Conservation (phyloP, 345 rosid genomes). For the Ceriops zippeliana region DNA sequence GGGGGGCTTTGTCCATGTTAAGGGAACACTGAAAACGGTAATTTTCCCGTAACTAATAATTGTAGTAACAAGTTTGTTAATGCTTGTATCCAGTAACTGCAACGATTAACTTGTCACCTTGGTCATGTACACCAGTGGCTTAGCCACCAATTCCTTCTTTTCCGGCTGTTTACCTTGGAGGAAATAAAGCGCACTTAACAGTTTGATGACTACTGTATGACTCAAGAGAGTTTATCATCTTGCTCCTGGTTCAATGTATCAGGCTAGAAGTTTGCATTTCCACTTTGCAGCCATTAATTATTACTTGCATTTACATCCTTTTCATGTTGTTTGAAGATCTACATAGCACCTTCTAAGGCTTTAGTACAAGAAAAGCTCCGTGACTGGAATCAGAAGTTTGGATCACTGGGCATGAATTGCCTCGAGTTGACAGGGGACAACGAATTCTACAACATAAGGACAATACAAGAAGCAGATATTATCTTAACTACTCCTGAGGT, state of each 20-base stretch:
- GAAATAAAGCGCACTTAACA: not conserved
- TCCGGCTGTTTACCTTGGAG: not conserved
- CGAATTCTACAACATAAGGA: conserved; percentile 63
- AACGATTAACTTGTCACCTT: no score
- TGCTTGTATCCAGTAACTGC: not conserved
- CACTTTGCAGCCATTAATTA: not conserved
- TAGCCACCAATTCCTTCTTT: not conserved
- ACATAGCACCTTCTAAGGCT: conserved; percentile 94
- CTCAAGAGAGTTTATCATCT: no score
- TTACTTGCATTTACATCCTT: conserved; percentile 12
- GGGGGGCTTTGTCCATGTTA: conserved; percentile 55
- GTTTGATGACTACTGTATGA: not conserved
- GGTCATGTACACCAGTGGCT: no score
- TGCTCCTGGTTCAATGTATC: not conserved
- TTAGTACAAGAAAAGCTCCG: conserved; percentile 93
- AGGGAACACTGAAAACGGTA: conserved; percentile 92
- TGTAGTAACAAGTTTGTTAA: not conserved
- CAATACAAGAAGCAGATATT: conserved; percentile 85
- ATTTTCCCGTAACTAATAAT: conserved; percentile 11
- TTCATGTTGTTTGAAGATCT: conserved; percentile 53
- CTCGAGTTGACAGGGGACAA: conserved; percentile 92
- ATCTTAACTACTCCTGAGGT: conserved; percentile 98
- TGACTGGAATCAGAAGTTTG: conserved; percentile 85
- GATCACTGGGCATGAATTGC: conserved; percentile 75
- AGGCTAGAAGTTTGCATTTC: not conserved